These are phyloP conservation scores for Nakazawaea laoshanensis DNA, from an alignment of 805 yeast species.

Conservation along the genomic window DNA sequence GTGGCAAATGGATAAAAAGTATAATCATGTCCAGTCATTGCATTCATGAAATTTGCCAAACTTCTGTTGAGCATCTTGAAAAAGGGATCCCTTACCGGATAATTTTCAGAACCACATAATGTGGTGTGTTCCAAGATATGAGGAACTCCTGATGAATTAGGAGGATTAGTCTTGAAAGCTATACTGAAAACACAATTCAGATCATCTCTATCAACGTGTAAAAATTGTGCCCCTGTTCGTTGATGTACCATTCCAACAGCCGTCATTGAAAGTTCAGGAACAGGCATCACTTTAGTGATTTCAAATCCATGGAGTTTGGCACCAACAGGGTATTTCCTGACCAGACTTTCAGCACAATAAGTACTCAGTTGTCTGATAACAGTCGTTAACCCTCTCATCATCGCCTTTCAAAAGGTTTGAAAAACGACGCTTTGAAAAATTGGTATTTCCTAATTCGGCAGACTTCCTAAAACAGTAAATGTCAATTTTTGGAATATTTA, in stretches of 20 bases:
- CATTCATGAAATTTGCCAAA: conserved; percentile 95
- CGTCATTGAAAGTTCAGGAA: conserved; percentile 75
- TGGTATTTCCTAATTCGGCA: too few relatives aligned
- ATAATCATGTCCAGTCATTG: conserved; percentile 97
- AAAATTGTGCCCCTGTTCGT: conserved; percentile 67
- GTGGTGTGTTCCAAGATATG: conserved; percentile 96
- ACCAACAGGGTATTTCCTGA: conserved; percentile 55
- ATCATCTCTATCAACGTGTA: conserved; percentile 82
- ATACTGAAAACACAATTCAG: conserved; percentile 82
- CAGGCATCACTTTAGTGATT: conserved; percentile 52
- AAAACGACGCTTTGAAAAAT: too few relatives aligned
- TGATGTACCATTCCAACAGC: conserved; percentile 69
- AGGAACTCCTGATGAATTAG: conserved; percentile 91
- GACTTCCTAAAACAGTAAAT: too few relatives aligned
- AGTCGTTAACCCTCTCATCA: too few relatives aligned
- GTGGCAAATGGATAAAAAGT: conserved; percentile 96
- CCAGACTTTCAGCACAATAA: conserved; percentile 12
- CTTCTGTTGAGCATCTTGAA: conserved; percentile 95
- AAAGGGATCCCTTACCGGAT: conserved; percentile 94
- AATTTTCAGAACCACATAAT: conserved; percentile 84
- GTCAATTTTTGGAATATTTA: too few relatives aligned
- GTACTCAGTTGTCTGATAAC: too few relatives aligned
- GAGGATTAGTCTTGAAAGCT: conserved; percentile 90
- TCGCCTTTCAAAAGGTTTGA: too few relatives aligned
- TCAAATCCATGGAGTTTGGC: conserved; percentile 56